A percentile compares a stretch with the other conserved stretches of the same genome.
These are phyloP conservation scores for Xylaria nigripes DNA, from an alignment of 495 filamentous ascomycete species.

Conservation along the genomic window DNA sequence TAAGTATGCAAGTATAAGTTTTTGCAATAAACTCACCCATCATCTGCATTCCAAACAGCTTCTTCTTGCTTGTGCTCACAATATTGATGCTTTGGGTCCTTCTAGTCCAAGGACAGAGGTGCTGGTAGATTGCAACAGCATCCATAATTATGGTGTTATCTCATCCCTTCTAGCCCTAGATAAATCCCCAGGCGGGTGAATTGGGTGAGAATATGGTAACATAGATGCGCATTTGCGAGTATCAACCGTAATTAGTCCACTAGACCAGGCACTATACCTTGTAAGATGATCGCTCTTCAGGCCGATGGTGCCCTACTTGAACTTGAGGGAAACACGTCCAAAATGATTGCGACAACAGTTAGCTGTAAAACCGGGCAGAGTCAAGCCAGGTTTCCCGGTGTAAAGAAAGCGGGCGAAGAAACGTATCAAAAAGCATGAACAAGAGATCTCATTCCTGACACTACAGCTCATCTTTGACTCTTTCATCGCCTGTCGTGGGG, in stretches of 20 bases:
- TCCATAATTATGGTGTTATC: not conserved
- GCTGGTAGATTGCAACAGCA: not conserved
- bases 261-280: not conserved
- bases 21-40: not conserved
- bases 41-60: not conserved
- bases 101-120: not conserved
- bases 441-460: slow-evolving; percentile 7
- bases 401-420: slow-evolving; percentile 1
- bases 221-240: not conserved
- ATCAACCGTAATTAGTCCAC: not conserved
- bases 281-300: not conserved
- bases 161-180: not conserved
- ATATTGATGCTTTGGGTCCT: too few relatives aligned
- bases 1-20: not conserved
- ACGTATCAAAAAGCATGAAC: not conserved
- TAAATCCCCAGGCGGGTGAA: not conserved
- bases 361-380: not conserved
- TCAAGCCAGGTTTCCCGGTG: not conserved
- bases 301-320: too few relatives aligned
- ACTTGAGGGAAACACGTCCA: too few relatives aligned
- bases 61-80: not conserved
- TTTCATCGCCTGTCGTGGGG: slow-evolving; percentile 16
- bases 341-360: not conserved
- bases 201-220: not conserved
- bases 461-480: slow-evolving; percentile 36